phyloP scores from a whole-genome alignment of 108 stramenopile genomes.

The Asterionellopsis glacialis region DNA sequence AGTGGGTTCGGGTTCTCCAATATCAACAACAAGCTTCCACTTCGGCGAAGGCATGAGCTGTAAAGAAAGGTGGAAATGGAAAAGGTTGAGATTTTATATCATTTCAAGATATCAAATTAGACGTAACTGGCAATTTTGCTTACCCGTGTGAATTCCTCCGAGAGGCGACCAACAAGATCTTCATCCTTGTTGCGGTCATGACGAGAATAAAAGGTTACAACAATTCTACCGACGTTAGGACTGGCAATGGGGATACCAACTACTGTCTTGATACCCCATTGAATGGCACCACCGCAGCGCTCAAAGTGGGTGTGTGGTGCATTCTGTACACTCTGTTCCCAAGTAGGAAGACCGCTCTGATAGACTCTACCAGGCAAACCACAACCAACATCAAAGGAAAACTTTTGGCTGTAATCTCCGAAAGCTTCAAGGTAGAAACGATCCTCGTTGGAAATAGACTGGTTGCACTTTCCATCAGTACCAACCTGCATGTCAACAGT shows the following conservation, averaged over 20 bases:
- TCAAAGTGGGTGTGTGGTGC: slow-evolving; percentile 73
- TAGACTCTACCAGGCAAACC: slow-evolving; percentile 84
- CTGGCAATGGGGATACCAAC: slow-evolving; percentile 77
- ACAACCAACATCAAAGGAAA: slow-evolving; percentile 80
- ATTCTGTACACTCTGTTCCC: slow-evolving; percentile 75
- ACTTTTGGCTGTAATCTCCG: slow-evolving; percentile 85
- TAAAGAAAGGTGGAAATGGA: not conserved
- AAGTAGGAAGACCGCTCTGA: slow-evolving; percentile 47
- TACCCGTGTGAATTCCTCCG: slow-evolving; percentile 72
- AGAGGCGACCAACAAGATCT: slow-evolving; percentile 52
- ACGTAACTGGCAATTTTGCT: slow-evolving; percentile 5
- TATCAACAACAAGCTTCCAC: slow-evolving; percentile 87
- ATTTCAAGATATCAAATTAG: not conserved
- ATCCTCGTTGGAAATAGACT: slow-evolving; percentile 42
- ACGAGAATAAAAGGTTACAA: slow-evolving; percentile 75
- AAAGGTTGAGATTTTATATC: not conserved
- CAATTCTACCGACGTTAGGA: slow-evolving; percentile 80
- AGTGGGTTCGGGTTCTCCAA: no score
- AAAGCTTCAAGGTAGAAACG: slow-evolving; percentile 65
- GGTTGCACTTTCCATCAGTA: slow-evolving; percentile 17
- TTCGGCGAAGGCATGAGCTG: slow-evolving; percentile 77
- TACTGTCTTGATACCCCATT: slow-evolving; percentile 87
- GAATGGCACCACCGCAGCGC: slow-evolving; percentile 75
- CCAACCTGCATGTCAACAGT: slow-evolving; percentile 45
- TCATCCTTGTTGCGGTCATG: slow-evolving; percentile 64